These are phyloP conservation scores for Bothriochloa decipiens DNA, from an alignment of 176 grass and related monocot species.

Conservation along the genomic window DNA sequence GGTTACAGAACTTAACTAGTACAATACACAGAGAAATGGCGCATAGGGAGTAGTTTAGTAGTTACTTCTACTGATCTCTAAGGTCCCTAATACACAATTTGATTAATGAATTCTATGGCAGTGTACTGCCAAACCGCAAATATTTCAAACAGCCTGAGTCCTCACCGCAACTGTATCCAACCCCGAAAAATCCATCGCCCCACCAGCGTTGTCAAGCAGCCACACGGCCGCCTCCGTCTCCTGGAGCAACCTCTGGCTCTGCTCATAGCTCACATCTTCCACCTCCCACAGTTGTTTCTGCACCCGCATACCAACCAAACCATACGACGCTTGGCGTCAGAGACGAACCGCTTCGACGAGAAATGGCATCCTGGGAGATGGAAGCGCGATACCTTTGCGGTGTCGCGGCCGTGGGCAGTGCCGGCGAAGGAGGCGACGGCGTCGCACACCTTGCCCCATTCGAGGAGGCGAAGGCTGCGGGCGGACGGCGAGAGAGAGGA, in stretches of 20 bases:
- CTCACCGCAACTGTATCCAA: conserved; percentile 66
- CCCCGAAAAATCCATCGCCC: conserved; percentile 63
- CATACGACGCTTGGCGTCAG: conserved; percentile 8
- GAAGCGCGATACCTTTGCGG: conserved; percentile 47
- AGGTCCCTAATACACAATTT: background rate
- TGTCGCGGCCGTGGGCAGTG: conserved; percentile 61
- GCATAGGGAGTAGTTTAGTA: background rate
- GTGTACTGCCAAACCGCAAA: background rate
- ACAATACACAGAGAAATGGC: background rate
- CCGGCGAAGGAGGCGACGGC: conserved; percentile 67
- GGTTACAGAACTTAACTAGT: background rate
- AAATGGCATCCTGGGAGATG: background rate
- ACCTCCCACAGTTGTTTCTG: conserved; percentile 65
- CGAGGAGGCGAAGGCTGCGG: conserved; percentile 68
- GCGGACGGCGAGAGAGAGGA: conserved; percentile 39
- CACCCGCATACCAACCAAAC: background rate
- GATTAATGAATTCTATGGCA: background rate
- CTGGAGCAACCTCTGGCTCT: conserved; percentile 59
- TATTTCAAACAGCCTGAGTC: background rate
- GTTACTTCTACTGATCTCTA: conserved; percentile 4
- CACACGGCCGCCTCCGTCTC: conserved; percentile 69
- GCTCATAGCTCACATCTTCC: conserved; percentile 67
- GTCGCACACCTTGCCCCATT: conserved; percentile 74
- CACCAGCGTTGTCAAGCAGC: conserved; percentile 58
- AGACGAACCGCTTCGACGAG: background rate